These are phyloP conservation scores for Apiotrichum porosum DNA, from an alignment of 1,284 basidiomycete species.

Conservation along the genomic window DNA sequence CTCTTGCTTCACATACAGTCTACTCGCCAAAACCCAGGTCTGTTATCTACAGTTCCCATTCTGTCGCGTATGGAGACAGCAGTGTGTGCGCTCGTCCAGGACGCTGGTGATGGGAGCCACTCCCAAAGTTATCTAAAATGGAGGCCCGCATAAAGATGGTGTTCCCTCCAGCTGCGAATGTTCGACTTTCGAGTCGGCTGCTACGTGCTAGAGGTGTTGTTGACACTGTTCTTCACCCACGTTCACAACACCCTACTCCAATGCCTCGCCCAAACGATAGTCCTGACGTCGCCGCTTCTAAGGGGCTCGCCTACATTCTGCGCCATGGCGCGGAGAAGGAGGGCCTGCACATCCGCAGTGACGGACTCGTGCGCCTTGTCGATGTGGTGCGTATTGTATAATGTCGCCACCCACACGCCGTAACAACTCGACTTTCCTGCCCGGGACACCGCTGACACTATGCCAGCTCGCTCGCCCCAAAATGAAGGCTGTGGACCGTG, in stretches of 20 bases:
- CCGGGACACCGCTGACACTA: no score
- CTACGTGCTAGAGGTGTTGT: no score
- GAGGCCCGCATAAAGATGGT: no score
- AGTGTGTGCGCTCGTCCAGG: no score
- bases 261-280: constrained; percentile 48
- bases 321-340: constrained; percentile 77
- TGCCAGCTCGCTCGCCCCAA: constrained; percentile 56
- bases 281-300: constrained; percentile 58
- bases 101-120: no score
- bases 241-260: neutral
- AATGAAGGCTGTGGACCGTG: constrained; percentile 56
- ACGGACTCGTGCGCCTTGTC: constrained; percentile 70
- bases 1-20: no score
- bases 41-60: no score
- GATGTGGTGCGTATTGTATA: constrained; percentile 71
- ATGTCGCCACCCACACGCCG: no score
- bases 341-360: constrained; percentile 64
- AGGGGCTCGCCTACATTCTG: constrained; percentile 76
- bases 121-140: no score
- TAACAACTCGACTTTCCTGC: no score
- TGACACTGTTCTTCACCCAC: neutral
- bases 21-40: no score
- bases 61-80: no score
- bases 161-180: neutral
- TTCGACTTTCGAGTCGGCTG: neutral